Percentiles rank a stretch among this genome's conserved stretches.
phyloP scores from a whole-genome alignment of 2,329 filamentous ascomycete genomes.

The Fusarium coffeatum region DNA sequence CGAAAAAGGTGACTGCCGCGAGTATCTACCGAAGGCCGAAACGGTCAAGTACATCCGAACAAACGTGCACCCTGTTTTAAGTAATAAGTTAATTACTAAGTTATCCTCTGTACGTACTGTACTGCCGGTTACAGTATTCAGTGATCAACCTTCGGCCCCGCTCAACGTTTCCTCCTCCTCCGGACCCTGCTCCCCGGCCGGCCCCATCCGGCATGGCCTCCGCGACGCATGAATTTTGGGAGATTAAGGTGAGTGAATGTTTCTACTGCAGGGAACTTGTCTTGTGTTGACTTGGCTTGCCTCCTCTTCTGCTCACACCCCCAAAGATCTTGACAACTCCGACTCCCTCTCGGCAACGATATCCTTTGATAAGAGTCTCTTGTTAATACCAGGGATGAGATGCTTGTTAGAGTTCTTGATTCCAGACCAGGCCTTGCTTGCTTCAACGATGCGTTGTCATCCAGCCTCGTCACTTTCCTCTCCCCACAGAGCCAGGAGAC shows the following conservation, averaged over 20 bases:
- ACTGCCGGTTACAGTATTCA: not conserved
- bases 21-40: constrained; percentile 23
- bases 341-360: constrained; percentile 11
- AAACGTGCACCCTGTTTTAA: constrained; percentile 4
- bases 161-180: constrained; percentile 18
- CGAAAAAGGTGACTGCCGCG: constrained; percentile 7
- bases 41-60: constrained; percentile 6
- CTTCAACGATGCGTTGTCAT: constrained; percentile 34
- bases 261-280: constrained; percentile 8
- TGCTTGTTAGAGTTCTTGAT: constrained; percentile 13
- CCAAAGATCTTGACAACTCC: constrained; percentile 22
- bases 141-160: constrained; percentile 11
- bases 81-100: not conserved
- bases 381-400: constrained; percentile 23
- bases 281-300: not conserved
- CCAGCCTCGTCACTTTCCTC: constrained; percentile 20
- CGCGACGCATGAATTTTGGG: constrained; percentile 45
- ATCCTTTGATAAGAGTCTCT: constrained; percentile 9
- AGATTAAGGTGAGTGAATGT: constrained; percentile 37
- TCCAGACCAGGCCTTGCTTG: constrained; percentile 23
- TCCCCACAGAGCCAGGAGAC: constrained; percentile 11
- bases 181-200: constrained; percentile 34
- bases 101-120: not conserved
- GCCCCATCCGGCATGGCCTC: constrained; percentile 35
- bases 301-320: constrained; percentile 8